Base-by-base conservation (phyloP, 108 stramenopile species). In the Nitzschia putrida region DNA sequence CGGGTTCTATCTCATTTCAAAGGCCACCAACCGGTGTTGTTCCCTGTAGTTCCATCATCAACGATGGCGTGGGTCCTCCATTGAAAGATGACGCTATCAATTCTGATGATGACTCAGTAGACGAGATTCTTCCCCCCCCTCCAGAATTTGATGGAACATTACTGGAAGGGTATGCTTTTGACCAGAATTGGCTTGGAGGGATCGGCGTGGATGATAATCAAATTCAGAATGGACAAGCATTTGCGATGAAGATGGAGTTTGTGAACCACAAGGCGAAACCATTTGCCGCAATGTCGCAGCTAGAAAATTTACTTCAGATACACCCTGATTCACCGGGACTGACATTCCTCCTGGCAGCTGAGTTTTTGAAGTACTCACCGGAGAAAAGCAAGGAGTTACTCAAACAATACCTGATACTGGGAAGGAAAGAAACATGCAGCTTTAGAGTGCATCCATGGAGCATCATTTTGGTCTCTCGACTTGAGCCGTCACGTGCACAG, bases 361-460 rank as follows among this genome's bases (percentile, higher is more conserved):
- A 55, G 54, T 55, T 2, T 6, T 13, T 55, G 13, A 22, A 13
- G 2, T 8, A 55, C 24, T 13, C 12, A 24, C 24, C 54, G 13
- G 16, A 16, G 22, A 21, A 13, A 13, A 22, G 20, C 16, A 21
- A 23, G 24, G 54, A 55, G 13, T 13, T 21, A 2, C 23, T 55
- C 13, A 55, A 7, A 4, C 13, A 13, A 16, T 55, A 55, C 8
- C 6, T 55, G 23, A 13, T 3, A 8, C 13, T 24, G 2, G 54
- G 54, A 8, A 1, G 24, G 3, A 3, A 21, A 21, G 3, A 2
- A 1, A 22, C 12, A 3, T 16, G 3, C 49, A 3, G 13, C 8
- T 55, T 55, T 8, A 23, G 54, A 21, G 24, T 55, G 2, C 54
- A 55, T 24, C 54, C 54, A 21, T 55, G 54, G 54, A 55, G 54